Base-by-base conservation (phyloP, 768 basidiomycete genomes). In the Amanita exitialis region DNA sequence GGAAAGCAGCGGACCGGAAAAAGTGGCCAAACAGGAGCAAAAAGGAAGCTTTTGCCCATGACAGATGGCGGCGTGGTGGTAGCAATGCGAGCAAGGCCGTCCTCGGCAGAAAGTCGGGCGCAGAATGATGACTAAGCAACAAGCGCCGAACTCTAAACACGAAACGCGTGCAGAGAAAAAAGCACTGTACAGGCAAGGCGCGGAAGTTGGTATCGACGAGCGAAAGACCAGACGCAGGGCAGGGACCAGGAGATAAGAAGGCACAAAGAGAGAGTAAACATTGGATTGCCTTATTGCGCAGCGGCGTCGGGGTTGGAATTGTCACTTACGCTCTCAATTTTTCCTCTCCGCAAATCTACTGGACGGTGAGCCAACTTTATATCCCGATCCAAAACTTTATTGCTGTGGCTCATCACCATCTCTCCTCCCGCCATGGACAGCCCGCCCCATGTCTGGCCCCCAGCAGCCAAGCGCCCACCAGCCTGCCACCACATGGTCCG, bases 361-460 rank as follows among this genome's bases (percentile, higher is more conserved):
- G 73, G 67, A 77, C 78, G 78, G 80, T 82, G 72, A 79, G 81
- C 74, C 79, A 82, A 83, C 79, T 78, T 79, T 80, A 72, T 66
- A 61, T 58, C 61, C 59, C 66, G 71, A 78, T 73, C 69, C 64
- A 69, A 69, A 80, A 79, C 78, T 79, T 74, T 79, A 81, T 75
- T 77, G 72, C 66, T 59, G 62, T 63, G 54, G 61, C 65, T 60
- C 61, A 67, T 71, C 61, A 56, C 54, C 59, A 56, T 56, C 56
- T 49, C 59, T 51, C 53, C 59, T 57, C 42, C 58, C 61, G 30
- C 47, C 58, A 58, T 59, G 54, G 47, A 54, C 61, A 60, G 48
- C 15, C 39, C 38, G 43, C 42, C 47, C 58, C 43, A 75, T 74
- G 73, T 72, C 72, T 45, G 59, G 60, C 49, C 61, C 58, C 48